Conservation (phyloP, 202 grass and related monocot species). For the Schoenoplectus tabernaemontani region DNA sequence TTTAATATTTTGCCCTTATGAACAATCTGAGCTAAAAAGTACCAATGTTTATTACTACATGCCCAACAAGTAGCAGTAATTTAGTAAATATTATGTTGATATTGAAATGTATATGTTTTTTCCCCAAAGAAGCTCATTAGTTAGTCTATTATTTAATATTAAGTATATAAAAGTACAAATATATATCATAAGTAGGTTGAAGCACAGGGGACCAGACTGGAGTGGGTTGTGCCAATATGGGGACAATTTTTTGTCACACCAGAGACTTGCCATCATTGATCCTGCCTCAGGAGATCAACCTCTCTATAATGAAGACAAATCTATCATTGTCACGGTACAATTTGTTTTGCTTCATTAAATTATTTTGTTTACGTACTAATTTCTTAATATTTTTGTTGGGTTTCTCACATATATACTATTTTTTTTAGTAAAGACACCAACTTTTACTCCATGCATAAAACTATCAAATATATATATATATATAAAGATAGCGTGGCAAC, state of each 20-base stretch:
- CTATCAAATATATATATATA: no score
- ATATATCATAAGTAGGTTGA: conserved; percentile 29
- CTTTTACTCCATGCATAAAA: no score
- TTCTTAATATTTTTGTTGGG: not conserved
- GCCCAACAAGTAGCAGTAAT: not conserved
- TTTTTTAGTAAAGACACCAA: no score
- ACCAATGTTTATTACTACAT: not conserved
- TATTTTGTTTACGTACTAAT: no score
- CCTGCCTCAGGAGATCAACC: conserved; percentile 79
- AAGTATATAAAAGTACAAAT: not conserved
- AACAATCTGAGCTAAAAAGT: not conserved
- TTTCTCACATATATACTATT: not conserved
- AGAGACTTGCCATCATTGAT: conserved; percentile 72
- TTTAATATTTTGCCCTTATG: not conserved
- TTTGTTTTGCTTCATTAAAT: not conserved
- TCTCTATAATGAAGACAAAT: conserved; percentile 58
- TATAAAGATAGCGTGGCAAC: no score
- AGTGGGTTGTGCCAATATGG: conserved; percentile 42
- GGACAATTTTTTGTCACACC: conserved; percentile 65
- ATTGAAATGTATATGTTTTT: not conserved
- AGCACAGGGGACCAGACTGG: conserved; percentile 76
- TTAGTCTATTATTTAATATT: conserved; percentile 3
- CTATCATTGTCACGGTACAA: conserved; percentile 45
- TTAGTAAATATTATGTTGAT: not conserved
- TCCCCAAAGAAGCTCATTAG: not conserved